Percentiles rank a stretch among this genome's conserved stretches.
Evolutionary conservation across 1,139 yeast genomes (phyloP).

Genomic region (Groenewaldozyma sp.): DNA sequence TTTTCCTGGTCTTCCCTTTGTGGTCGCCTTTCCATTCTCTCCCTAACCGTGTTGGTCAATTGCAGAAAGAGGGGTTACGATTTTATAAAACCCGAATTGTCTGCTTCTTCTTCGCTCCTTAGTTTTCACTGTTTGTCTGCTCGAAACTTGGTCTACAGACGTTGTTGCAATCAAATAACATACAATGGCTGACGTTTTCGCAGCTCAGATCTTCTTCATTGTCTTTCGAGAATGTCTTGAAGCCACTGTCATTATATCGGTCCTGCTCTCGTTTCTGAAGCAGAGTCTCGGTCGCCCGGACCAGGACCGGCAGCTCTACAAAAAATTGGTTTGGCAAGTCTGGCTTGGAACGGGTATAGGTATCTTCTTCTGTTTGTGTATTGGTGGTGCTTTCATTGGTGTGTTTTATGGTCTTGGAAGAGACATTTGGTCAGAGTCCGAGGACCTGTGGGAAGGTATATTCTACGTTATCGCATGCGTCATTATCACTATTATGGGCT

Average conservation of each 20-base stretch:
- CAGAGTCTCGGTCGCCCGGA: slow-evolving; percentile 60
- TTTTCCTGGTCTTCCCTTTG: neutral
- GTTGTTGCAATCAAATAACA: no score
- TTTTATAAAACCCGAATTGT: no score
- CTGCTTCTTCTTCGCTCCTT: no score
- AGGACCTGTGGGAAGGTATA: slow-evolving; percentile 90
- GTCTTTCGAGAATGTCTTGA: slow-evolving; percentile 86
- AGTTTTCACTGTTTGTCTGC: no score
- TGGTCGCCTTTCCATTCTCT: neutral
- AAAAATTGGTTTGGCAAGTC: slow-evolving; percentile 58
- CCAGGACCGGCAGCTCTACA: slow-evolving; percentile 46
- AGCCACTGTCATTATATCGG: slow-evolving; percentile 84
- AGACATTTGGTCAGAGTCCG: slow-evolving; percentile 79
- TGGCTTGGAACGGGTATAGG: slow-evolving; percentile 74
- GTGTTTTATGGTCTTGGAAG: slow-evolving; percentile 69
- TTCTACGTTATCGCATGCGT: slow-evolving; percentile 76
- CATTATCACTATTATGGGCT: slow-evolving; percentile 81
- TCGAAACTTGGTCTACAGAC: no score
- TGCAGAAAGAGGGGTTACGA: no score
- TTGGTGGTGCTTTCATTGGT: slow-evolving; percentile 83
- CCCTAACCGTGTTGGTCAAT: neutral
- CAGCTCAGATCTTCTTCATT: slow-evolving; percentile 58
- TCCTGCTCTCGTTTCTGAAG: slow-evolving; percentile 77
- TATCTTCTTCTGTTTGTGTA: slow-evolving; percentile 56
- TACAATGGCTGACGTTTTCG: slow-evolving; percentile 34